Evolutionary conservation across 257 asterid species (phyloP), one percentile per base, ranked within the genome.

Genomic region (Ehretia macrophylla): DNA sequence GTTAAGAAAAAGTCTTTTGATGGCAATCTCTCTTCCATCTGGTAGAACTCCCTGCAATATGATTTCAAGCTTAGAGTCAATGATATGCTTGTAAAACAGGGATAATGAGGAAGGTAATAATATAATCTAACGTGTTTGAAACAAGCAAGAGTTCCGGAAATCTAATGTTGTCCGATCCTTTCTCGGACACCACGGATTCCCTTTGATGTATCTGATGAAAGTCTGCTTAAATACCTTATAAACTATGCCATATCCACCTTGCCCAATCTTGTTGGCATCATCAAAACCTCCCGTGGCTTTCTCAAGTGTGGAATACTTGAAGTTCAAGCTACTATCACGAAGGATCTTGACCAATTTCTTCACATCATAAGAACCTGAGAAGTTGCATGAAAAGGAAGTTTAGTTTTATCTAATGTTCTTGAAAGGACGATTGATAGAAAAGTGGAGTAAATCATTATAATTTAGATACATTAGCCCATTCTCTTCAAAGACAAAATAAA

Each of bases 211-310:
- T 42, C 35, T 27, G 35, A 27, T 27, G 6, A 6, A 27, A 42
- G 12, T 42, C 4, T 0, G 10, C 35, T 18, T 6, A 27, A 6
- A 5, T 6, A 64, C 69, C 69, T 66, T 66, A 20, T 49, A 66
- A 23, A 72, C 77, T 17, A 68, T 49, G 8, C 77, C 77, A 56
- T 53, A 72, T 49, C 72, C 77, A 17, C 77, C 77, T 46, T 72
- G 72, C 4, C 77, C 77, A 8, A 72, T 47, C 58, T 49, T 72
- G 59, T 72, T 72, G 40, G 42, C 56, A 0, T 68, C 69, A 56
- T 60, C 68, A 18, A 72, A 72, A 0, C 53, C 49, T 0, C 52
- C 69, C 13, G 77, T 66, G 27, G 69, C 72, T 55, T 66, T 44
- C 21, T 72, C 56, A 1, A 72, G 65, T 17, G 32, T 49, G 46